Evolutionary conservation across 441 rosid species (phyloP).

Genomic region (Adansonia rubrostipa): DNA sequence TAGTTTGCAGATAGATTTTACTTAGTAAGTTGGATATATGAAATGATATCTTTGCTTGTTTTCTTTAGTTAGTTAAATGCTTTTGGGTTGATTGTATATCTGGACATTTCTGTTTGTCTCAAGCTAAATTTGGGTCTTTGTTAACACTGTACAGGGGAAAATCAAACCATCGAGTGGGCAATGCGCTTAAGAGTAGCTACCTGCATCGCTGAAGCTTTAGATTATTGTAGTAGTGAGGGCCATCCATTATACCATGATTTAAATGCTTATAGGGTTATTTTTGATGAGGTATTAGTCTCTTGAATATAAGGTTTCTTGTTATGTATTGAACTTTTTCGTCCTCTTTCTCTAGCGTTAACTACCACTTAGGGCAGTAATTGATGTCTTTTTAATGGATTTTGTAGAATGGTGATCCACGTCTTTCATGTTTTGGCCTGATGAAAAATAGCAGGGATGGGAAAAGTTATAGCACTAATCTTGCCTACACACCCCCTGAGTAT

Average conservation of each 20-base stretch:
- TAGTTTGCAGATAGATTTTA: too few relatives aligned
- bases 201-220: constrained; percentile 86
- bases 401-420: constrained; percentile 88
- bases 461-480: constrained; percentile 73
- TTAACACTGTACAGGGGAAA: constrained; percentile 70
- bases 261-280: constrained; percentile 93
- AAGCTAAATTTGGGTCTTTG: background rate
- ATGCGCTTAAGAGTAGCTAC: constrained; percentile 92
- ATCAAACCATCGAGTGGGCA: constrained; percentile 92
- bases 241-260: constrained; percentile 89
- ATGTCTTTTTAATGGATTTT: constrained; percentile 32
- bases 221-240: constrained; percentile 77
- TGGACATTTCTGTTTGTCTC: background rate
- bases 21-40: too few relatives aligned
- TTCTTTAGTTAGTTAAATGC: too few relatives aligned
- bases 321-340: too few relatives aligned
- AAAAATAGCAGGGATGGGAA: constrained; percentile 68
- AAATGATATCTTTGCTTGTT: too few relatives aligned
- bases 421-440: constrained; percentile 89
- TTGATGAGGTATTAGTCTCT: constrained; percentile 73
- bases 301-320: too few relatives aligned
- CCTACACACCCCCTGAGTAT: constrained; percentile 74
- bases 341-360: background rate
- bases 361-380: constrained; percentile 21
- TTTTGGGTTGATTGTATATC: background rate